phyloP scores from a whole-genome alignment of 176 grass and related monocot species.

The Puya raimondii region DNA sequence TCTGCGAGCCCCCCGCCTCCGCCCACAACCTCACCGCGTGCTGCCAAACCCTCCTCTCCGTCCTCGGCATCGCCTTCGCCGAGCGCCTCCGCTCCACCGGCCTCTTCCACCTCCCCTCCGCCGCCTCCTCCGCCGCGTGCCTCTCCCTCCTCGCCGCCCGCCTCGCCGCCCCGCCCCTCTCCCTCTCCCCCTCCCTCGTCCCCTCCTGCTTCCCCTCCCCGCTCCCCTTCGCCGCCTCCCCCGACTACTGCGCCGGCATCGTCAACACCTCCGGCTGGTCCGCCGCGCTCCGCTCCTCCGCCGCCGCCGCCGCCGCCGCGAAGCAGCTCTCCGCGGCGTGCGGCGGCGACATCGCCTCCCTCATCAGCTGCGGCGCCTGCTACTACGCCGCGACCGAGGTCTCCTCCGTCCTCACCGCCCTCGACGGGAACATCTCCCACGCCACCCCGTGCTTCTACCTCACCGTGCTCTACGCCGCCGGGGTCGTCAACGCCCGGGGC shows the following conservation, averaged over 20 bases:
- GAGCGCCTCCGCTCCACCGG: conserved; percentile 48
- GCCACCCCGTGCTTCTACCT: conserved; percentile 44
- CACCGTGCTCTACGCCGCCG: conserved; percentile 52
- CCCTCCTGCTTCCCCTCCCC: conserved; percentile 41
- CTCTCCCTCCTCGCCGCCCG: conserved; percentile 29
- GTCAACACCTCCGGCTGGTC: conserved; percentile 23
- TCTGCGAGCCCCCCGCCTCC: conserved; percentile 29
- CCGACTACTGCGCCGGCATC: conserved; percentile 60
- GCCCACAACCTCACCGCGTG: conserved; percentile 46
- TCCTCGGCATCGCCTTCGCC: conserved; percentile 50
- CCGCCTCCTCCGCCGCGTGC: conserved; percentile 41
- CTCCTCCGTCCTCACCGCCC: conserved; percentile 32
- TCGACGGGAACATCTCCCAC: conserved; percentile 41
- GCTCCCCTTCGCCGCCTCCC: conserved; percentile 37
- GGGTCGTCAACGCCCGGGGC: conserved; percentile 35
- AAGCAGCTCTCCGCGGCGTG: conserved; percentile 15
- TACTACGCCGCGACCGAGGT: conserved; percentile 32
- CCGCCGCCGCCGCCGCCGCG: background rate
- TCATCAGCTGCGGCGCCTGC: conserved; percentile 35
- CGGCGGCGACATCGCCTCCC: conserved; percentile 21
- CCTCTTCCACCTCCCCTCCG: conserved; percentile 52
- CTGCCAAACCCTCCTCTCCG: conserved; percentile 48
- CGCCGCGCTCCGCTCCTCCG: conserved; percentile 5
- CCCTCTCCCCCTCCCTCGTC: conserved; percentile 38
- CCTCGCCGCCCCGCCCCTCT: conserved; percentile 43